A percentile compares a stretch with the other conserved stretches of the same genome.
Conservation (phyloP, 768 basidiomycete species). For the Solioccasus polychromus region DNA sequence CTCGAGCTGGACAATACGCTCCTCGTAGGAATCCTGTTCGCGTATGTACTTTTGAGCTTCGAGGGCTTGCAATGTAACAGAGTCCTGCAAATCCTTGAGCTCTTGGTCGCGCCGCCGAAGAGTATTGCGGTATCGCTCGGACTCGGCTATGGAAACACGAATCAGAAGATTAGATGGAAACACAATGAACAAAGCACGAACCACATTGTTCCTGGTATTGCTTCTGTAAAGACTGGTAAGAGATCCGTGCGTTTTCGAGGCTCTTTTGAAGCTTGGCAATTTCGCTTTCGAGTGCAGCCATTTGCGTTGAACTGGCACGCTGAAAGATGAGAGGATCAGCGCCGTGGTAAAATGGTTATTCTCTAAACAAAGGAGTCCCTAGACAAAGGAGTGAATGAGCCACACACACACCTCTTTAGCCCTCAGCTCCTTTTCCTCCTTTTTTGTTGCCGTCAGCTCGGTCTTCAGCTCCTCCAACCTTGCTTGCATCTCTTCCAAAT, state of each 20-base stretch:
- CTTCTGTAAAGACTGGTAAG: conserved; percentile 75
- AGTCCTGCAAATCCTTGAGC: conserved; percentile 63
- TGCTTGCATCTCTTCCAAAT: conserved; percentile 76
- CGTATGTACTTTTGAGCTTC: conserved; percentile 65
- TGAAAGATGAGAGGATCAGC: conserved; percentile 28
- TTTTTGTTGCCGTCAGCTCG: conserved; percentile 76
- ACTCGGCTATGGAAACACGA: conserved; percentile 47
- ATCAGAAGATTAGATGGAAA: not conserved
- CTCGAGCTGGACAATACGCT: conserved; percentile 68
- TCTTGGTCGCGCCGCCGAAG: conserved; percentile 74
- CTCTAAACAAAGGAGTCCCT: not conserved
- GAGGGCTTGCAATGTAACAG: conserved; percentile 54
- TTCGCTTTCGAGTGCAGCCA: conserved; percentile 71
- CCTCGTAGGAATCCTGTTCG: conserved; percentile 71
- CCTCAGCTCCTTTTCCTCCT: conserved; percentile 91
- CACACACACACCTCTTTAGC: conserved; percentile 76
- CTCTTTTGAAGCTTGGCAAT: conserved; percentile 70
- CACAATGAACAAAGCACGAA: conserved; percentile 36
- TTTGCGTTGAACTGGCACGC: conserved; percentile 66
- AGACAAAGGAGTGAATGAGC: conserved; percentile 1
- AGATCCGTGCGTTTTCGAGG: conserved; percentile 68
- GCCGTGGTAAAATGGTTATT: too few species aligned
- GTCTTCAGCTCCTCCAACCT: conserved; percentile 73
- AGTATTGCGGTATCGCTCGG: conserved; percentile 74
- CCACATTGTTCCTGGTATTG: conserved; percentile 89